Percentiles rank a stretch among this genome's conserved stretches.
phyloP scores from a whole-genome alignment of 192 early-diverging fungal species.

The Coemansia sp. region DNA sequence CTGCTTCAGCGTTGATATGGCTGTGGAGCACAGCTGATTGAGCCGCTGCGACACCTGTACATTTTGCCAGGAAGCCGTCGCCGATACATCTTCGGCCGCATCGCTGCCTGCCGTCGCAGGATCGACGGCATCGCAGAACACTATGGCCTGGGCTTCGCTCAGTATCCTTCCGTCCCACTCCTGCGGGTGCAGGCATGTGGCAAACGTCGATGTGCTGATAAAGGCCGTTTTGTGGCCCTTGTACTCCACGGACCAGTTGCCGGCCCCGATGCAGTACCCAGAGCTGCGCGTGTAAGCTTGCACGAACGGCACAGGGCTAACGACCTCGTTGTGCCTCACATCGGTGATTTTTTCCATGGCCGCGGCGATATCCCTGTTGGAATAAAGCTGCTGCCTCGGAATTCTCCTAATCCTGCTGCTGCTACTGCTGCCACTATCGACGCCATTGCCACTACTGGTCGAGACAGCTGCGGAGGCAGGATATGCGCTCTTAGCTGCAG shows the following conservation, averaged over 20 bases:
- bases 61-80: conserved; percentile 8
- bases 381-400: conserved; percentile 22
- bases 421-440: conserved; percentile 1
- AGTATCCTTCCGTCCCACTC: conserved; percentile 47
- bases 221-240: conserved; percentile 53
- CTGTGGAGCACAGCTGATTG: conserved; percentile 42
- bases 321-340: conserved; percentile 49
- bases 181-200: conserved; percentile 46
- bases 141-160: conserved; percentile 41
- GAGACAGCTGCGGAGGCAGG: neutral
- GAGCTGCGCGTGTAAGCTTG: conserved; percentile 65
- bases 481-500: neutral
- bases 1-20: conserved; percentile 49
- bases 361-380: conserved; percentile 40
- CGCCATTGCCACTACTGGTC: too few species aligned
- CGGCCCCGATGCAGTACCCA: conserved; percentile 68
- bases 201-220: conserved; percentile 46
- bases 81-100: neutral
- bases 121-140: conserved; percentile 47
- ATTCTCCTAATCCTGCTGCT: neutral
- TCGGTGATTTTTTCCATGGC: conserved; percentile 51
- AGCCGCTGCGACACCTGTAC: conserved; percentile 30
- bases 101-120: conserved; percentile 23
- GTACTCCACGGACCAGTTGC: conserved; percentile 71
- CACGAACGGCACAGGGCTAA: conserved; percentile 50